Evolutionary conservation across 306 rosid genomes (phyloP).

Genomic region (Gastrolobium villosum): DNA sequence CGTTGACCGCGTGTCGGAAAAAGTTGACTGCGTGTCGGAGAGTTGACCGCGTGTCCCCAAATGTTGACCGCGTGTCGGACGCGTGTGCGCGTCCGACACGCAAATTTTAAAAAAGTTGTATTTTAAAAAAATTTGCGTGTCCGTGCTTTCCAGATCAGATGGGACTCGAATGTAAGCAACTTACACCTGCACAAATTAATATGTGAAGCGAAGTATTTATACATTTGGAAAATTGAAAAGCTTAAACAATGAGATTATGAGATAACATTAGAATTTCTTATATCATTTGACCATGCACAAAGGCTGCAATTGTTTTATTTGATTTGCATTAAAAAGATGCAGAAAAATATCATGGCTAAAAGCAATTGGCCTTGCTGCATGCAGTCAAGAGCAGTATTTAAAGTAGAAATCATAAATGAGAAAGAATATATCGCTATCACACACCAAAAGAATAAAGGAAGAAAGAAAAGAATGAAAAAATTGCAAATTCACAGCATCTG

Average conservation of each 20-base stretch:
- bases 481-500: conserved; percentile 1
- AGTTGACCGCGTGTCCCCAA: too few relatives aligned
- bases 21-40: too few relatives aligned
- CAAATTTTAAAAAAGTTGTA: too few relatives aligned
- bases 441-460: neutral
- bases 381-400: conserved; percentile 10
- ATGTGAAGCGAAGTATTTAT: neutral
- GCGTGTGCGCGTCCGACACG: too few relatives aligned
- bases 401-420: conserved; percentile 27
- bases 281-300: conserved; percentile 28
- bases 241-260: conserved; percentile 7
- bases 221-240: conserved; percentile 13
- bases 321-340: neutral
- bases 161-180: conserved; percentile 32
- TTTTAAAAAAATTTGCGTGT: too few relatives aligned
- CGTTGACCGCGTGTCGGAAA: too few relatives aligned
- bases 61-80: too few relatives aligned
- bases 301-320: neutral
- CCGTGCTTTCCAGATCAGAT: too few relatives aligned
- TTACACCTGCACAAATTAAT: conserved; percentile 13
- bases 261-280: neutral
- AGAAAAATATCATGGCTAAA: neutral
- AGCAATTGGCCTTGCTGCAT: conserved; percentile 27
- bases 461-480: neutral
- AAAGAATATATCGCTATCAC: neutral